A percentile compares a stretch with the other conserved stretches of the same genome.
phyloP scores from a whole-genome alignment of 495 filamentous ascomycete species.

The Aspergillus ellipticus region DNA sequence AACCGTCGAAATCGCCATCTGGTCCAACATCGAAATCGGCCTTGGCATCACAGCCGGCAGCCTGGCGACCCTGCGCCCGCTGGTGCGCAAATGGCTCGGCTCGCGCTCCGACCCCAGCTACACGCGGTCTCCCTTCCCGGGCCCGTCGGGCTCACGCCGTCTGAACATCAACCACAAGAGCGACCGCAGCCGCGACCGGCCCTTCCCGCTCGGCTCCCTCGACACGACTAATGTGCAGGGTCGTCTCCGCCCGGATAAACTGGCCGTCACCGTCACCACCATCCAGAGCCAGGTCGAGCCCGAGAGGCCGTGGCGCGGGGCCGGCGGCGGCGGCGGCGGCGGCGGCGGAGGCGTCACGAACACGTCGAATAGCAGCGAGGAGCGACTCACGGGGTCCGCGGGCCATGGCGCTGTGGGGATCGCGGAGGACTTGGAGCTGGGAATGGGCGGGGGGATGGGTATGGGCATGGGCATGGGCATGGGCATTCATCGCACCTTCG shows the following conservation, averaged over 20 bases:
- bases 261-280: constrained; percentile 39
- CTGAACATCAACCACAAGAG: neutral
- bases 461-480: constrained; percentile 15
- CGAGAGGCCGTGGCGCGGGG: constrained; percentile 17
- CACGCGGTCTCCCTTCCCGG: constrained; percentile 21
- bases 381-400: constrained; percentile 24
- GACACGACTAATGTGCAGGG: constrained; percentile 16
- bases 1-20: constrained; percentile 41
- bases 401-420: neutral
- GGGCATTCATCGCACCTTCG: constrained; percentile 34
- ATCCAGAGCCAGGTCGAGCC: constrained; percentile 30
- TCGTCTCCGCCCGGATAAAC: constrained; percentile 35
- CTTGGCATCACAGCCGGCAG: constrained; percentile 46
- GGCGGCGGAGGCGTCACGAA: too few species aligned
- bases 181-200: constrained; percentile 15
- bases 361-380: constrained; percentile 30
- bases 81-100: constrained; percentile 37
- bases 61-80: constrained; percentile 45
- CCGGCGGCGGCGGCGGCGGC: constrained; percentile 14
- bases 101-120: constrained; percentile 22
- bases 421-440: neutral
- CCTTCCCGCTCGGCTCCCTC: constrained; percentile 31
- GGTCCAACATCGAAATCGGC: constrained; percentile 43
- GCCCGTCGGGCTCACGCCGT: constrained; percentile 20
- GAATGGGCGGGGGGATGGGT: neutral